These are phyloP conservation scores for Fusarium sp. DNA, from an alignment of 2,329 filamentous ascomycete species.

Conservation along the genomic window DNA sequence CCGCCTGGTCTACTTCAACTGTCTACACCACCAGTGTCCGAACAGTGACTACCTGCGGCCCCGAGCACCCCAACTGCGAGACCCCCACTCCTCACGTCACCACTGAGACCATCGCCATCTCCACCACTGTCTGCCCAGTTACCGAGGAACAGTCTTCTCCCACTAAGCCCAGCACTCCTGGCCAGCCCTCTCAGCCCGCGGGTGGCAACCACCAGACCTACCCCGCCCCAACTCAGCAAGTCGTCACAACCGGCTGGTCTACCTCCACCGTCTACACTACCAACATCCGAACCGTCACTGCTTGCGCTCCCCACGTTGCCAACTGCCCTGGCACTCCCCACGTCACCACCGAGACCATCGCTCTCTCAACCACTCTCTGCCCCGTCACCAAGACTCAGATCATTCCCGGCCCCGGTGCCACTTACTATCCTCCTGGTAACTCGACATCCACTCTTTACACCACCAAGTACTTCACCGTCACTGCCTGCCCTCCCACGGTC, in stretches of 20 bases:
- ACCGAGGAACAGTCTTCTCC: slow-evolving; percentile 16
- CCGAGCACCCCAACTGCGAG: not conserved
- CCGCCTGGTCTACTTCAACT: slow-evolving; percentile 14
- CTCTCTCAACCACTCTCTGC: slow-evolving; percentile 16
- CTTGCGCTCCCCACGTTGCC: slow-evolving; percentile 5
- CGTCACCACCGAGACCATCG: slow-evolving; percentile 15
- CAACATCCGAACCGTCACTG: slow-evolving; percentile 32
- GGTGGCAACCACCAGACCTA: not conserved
- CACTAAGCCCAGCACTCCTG: not conserved
- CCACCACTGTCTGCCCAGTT: slow-evolving; percentile 25
- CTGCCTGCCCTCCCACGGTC: slow-evolving; percentile 8
- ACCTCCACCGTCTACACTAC: slow-evolving; percentile 32
- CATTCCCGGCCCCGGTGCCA: not conserved
- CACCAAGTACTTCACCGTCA: slow-evolving; percentile 28
- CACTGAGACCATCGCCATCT: slow-evolving; percentile 26
- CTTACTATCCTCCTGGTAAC: not conserved
- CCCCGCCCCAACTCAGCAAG: not conserved
- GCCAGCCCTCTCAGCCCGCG: not conserved
- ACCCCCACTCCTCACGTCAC: slow-evolving; percentile 3
- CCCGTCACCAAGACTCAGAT: slow-evolving; percentile 29
- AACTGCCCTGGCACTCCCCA: slow-evolving; percentile 13
- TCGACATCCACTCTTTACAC: slow-evolving; percentile 32
- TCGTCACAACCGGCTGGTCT: slow-evolving; percentile 1
- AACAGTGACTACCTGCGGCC: slow-evolving; percentile 28
- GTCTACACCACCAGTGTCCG: slow-evolving; percentile 32